Evolutionary conservation across 2,329 filamentous ascomycete species (phyloP).

Genomic region (Phyllachora maydis): DNA sequence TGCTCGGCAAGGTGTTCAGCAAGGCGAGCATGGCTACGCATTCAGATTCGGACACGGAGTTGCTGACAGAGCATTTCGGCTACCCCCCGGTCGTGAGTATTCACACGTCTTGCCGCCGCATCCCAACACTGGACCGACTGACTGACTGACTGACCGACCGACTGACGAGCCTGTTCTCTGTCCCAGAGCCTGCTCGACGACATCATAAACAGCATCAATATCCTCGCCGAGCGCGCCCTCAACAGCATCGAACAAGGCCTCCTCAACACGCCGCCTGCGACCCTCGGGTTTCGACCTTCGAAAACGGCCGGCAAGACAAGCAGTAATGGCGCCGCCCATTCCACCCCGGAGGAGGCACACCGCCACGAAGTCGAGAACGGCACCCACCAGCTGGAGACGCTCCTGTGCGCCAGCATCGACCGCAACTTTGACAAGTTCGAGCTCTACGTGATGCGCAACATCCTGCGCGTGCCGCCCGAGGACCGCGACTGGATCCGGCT

Average conservation of each 20-base stretch:
- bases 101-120: not conserved
- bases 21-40: constrained; percentile 8
- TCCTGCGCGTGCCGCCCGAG: constrained; percentile 45
- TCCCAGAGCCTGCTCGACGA: constrained; percentile 79
- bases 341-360: constrained; percentile 21
- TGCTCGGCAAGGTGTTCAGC: no score
- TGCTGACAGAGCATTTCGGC: constrained; percentile 88
- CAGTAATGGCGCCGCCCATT: constrained; percentile 2
- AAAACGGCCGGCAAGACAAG: constrained; percentile 9
- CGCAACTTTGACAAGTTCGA: constrained; percentile 74
- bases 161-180: no score
- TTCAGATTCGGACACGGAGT: constrained; percentile 29
- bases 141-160: no score
- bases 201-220: constrained; percentile 92
- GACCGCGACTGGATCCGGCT: constrained; percentile 65
- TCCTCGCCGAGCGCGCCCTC: constrained; percentile 75
- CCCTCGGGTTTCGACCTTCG: constrained; percentile 55
- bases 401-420: constrained; percentile 63
- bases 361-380: constrained; percentile 71
- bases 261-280: constrained; percentile 47
- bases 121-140: not conserved
- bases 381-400: constrained; percentile 64
- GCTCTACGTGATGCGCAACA: constrained; percentile 78
- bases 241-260: constrained; percentile 75
- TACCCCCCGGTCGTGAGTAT: constrained; percentile 71